A percentile compares a stretch with the other conserved stretches of the same genome.
Evolutionary conservation across 2,329 filamentous ascomycete genomes (phyloP).

Genomic region (Pestalotiopsis fici): DNA sequence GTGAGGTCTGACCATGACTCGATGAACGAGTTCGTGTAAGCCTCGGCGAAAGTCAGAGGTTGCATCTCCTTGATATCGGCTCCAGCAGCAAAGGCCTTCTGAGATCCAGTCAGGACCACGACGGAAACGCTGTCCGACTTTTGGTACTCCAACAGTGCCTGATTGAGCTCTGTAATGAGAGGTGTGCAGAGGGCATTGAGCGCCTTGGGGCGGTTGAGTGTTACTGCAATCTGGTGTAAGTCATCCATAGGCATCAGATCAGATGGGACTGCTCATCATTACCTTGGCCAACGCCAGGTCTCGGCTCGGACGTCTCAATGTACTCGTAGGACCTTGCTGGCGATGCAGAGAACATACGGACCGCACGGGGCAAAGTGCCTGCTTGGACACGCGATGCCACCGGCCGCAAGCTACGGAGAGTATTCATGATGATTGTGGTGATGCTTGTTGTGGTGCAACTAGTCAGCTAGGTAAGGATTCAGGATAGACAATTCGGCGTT

Average conservation of each 20-base stretch:
- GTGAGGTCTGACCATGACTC: conserved; percentile 90
- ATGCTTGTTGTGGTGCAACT: background rate
- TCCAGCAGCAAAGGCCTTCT: conserved; percentile 90
- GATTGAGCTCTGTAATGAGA: conserved; percentile 86
- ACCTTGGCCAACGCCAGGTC: conserved; percentile 91
- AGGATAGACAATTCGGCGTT: background rate
- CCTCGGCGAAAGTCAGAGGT: conserved; percentile 81
- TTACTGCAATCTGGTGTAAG: conserved; percentile 58
- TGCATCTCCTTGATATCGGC: conserved; percentile 99
- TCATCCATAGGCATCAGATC: conserved; percentile 1
- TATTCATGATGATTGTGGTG: conserved; percentile 43
- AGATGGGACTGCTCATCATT: conserved; percentile 24
- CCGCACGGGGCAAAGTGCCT: conserved; percentile 56
- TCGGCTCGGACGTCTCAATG: conserved; percentile 79
- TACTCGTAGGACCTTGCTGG: conserved; percentile 66
- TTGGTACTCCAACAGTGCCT: conserved; percentile 72
- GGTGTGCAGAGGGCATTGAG: conserved; percentile 92
- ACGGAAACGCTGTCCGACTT: conserved; percentile 68
- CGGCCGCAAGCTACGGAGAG: conserved; percentile 61
- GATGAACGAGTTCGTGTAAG: conserved; percentile 91
- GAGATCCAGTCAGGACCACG: conserved; percentile 84
- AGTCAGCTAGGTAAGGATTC: background rate
- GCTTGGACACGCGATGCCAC: conserved; percentile 61
- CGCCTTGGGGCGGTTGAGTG: conserved; percentile 90
- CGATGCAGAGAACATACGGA: conserved; percentile 53